Evolutionary conservation across 148 eudicot genomes (phyloP), one percentile per base, ranked within the genome.

Genomic region (Pharnaceum exiguum): DNA sequence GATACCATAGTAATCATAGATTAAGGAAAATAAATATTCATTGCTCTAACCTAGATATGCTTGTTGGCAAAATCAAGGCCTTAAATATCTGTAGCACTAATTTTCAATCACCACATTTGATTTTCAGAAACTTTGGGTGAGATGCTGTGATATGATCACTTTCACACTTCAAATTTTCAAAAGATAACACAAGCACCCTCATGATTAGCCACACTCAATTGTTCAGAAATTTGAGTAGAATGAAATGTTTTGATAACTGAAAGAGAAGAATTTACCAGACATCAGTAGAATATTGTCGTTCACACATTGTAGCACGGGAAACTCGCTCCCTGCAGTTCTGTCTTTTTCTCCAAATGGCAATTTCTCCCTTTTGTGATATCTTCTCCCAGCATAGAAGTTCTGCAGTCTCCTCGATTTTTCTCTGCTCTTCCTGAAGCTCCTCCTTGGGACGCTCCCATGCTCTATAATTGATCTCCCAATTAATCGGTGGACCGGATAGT

Each of bases 301-400:
- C 76, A 72, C 83, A 75, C 46, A 71, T 63, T 6, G 75, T 79
- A 49, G 50, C 77, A 57, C 57, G 68, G 45, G 83, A 68, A 54
- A 62, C 70, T 25, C 80, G 73, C 19, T 62, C 77, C 59, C 62
- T 65, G 39, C 79, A 78, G 22, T 65, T 61, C 28, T 68, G 60
- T 42, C 76, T 46, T 62, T 79, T 79, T 29, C 76, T 75, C 83
- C 83, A 79, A n/a, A 79, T 75, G 40, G 75, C 83, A 61, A 61
- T 68, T 59, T 79, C 83, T 53, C 77, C 80, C 59, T 71, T 75
- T 45, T 79, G 77, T 59, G 70, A 64, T 60, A 71, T 79, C 73
- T 79, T 79, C 43, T 79, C 83, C 83, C 83, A 79, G 60, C 83
- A 79, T 26, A 79, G 65, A 75, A 71, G 77, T 50, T 75, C 69